Conservation (phyloP, 768 basidiomycete species). For the Paxillus involutus region DNA sequence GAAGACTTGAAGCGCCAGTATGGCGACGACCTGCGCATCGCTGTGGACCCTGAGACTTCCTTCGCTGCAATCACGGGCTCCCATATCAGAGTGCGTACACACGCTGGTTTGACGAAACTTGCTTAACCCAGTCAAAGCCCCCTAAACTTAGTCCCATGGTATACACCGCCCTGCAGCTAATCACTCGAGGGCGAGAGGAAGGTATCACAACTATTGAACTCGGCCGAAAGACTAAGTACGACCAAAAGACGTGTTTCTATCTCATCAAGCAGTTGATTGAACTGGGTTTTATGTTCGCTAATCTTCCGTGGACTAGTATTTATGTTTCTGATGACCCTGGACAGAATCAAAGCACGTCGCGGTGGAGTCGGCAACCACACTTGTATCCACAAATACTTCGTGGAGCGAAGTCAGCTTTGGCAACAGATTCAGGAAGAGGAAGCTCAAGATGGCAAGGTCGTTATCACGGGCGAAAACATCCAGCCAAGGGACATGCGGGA, state of each 20-base stretch:
- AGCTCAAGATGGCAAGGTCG: conserved; percentile 33
- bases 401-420: conserved; percentile 74
- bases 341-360: conserved; percentile 72
- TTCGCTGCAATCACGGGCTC: conserved; percentile 84
- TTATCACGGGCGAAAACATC: conserved; percentile 9
- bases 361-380: conserved; percentile 77
- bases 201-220: conserved; percentile 80
- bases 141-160: conserved; percentile 83
- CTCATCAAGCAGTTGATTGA: conserved; percentile 74
- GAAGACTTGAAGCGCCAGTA: conserved; percentile 56
- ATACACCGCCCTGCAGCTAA: conserved; percentile 78
- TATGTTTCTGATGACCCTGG: conserved; percentile 2
- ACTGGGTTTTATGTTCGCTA: conserved; percentile 67
- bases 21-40: conserved; percentile 68
- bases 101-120: neutral
- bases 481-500: conserved; percentile 14
- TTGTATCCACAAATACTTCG: conserved; percentile 83
- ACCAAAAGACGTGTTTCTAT: conserved; percentile 90
- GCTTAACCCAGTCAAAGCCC: conserved; percentile 45
- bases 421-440: conserved; percentile 74
- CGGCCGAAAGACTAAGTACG: conserved; percentile 76
- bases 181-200: conserved; percentile 76
- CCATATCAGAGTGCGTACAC: conserved; percentile 67
- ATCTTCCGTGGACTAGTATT: neutral
- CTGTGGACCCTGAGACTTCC: conserved; percentile 70